Percentiles rank a stretch among this genome's conserved stretches.
Conservation (phyloP, 2,329 filamentous ascomycete genomes). For the Talaromyces sp. region DNA sequence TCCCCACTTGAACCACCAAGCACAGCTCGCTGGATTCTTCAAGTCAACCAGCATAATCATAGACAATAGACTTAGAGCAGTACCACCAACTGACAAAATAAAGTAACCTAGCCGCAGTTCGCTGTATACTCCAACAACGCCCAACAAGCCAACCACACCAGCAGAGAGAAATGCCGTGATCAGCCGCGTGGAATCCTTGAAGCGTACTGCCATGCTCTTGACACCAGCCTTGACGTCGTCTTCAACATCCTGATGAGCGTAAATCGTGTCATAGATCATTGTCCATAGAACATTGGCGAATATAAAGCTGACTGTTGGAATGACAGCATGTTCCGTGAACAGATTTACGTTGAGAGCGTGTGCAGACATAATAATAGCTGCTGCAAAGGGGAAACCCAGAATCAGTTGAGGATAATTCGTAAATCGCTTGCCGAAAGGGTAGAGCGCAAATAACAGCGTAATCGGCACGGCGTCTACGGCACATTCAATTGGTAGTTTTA, state of each 20-base stretch:
- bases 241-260: slow-evolving; percentile 68
- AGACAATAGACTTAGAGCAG: no score
- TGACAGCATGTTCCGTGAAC: neutral
- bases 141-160: no score
- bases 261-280: neutral
- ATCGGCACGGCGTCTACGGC: slow-evolving; percentile 44
- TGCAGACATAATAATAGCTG: neutral
- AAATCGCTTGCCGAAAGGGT: slow-evolving; percentile 54
- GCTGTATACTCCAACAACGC: no score
- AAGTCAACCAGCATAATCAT: no score
- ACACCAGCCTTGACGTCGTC: slow-evolving; percentile 83
- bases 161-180: no score
- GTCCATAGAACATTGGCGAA: neutral
- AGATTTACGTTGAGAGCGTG: neutral
- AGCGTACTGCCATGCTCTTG: slow-evolving; percentile 69
- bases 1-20: no score
- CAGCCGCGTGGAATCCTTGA: no score
- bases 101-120: no score
- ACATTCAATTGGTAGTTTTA: slow-evolving; percentile 43
- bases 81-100: no score
- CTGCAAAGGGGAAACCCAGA: slow-evolving; percentile 56
- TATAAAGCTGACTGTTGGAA: neutral
- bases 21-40: no score
- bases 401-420: slow-evolving; percentile 76
- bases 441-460: slow-evolving; percentile 61